phyloP scores from a whole-genome alignment of 495 filamentous ascomycete genomes.

The Pseudoneurospora amorphoporcata region DNA sequence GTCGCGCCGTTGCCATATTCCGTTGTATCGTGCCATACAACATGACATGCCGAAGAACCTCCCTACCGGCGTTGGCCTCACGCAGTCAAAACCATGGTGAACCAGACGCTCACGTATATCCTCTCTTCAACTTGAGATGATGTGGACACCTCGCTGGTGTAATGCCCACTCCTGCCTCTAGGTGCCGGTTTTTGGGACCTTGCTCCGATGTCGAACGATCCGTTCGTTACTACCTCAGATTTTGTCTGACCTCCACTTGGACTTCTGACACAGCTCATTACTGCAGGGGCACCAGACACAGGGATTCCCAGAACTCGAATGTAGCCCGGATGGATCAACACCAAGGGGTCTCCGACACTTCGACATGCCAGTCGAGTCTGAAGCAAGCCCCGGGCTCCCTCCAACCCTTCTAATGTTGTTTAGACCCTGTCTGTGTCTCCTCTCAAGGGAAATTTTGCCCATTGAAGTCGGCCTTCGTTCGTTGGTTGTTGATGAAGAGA shows the following conservation, averaged over 20 bases:
- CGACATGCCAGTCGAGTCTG: not conserved
- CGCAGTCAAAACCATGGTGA: not conserved
- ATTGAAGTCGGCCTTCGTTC: not conserved
- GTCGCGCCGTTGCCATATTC: not conserved
- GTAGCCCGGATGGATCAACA: not conserved
- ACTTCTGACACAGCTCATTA: not conserved
- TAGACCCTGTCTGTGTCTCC: not conserved
- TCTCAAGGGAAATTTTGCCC: not conserved
- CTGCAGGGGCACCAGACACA: not conserved
- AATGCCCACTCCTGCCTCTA: not conserved
- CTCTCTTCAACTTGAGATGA: not conserved
- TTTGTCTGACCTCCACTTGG: not conserved
- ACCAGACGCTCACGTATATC: not conserved
- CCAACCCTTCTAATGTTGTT: not conserved
- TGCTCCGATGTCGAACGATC: not conserved
- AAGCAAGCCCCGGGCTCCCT: not conserved
- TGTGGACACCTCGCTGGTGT: too few species aligned
- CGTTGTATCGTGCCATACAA: not conserved
- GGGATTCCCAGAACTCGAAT: not conserved
- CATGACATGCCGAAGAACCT: not conserved
- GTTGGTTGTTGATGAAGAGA: not conserved
- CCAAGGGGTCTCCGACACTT: not conserved
- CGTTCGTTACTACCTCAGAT: not conserved
- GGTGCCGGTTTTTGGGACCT: too few species aligned
- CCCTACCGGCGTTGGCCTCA: not conserved